These are phyloP conservation scores for Chaetothyriales sp. DNA, from an alignment of 2,329 filamentous ascomycete species.

Conservation along the genomic window DNA sequence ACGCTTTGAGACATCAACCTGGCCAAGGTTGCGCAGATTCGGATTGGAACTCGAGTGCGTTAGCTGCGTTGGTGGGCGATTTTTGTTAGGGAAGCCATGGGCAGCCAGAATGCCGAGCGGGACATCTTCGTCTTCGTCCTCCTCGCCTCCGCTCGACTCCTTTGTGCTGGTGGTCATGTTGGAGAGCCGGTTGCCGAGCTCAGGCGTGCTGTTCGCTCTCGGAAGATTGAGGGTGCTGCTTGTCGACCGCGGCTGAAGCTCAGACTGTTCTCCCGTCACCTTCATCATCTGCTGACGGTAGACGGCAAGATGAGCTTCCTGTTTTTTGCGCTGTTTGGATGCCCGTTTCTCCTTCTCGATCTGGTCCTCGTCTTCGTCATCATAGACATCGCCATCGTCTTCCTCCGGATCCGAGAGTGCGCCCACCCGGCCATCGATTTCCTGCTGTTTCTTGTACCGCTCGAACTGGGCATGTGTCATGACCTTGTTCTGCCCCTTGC, in stretches of 20 bases:
- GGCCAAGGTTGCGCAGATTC: constrained; percentile 36
- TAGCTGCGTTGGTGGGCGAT: constrained; percentile 55
- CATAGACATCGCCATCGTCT: constrained; percentile 48
- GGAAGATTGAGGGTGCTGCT: constrained; percentile 5
- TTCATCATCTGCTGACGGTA: constrained; percentile 97
- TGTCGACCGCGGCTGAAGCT: constrained; percentile 37
- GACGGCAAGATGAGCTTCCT: constrained; percentile 77
- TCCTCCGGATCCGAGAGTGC: constrained; percentile 35
- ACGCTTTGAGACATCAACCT: constrained; percentile 37
- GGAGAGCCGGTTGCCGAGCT: constrained; percentile 23
- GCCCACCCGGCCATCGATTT: constrained; percentile 50
- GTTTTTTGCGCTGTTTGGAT: constrained; percentile 65
- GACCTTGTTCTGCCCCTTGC: constrained; percentile 47
- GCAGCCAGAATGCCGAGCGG: constrained; percentile 74
- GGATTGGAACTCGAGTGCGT: constrained; percentile 53
- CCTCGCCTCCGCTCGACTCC: constrained; percentile 27
- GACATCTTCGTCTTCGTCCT: constrained; percentile 74
- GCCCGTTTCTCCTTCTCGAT: constrained; percentile 57
- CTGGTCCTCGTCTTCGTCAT: constrained; percentile 66
- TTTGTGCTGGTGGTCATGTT: constrained; percentile 22
- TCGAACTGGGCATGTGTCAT: constrained; percentile 88
- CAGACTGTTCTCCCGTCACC: constrained; percentile 59
- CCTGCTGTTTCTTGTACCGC: constrained; percentile 51
- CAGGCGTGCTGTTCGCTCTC: constrained; percentile 6
- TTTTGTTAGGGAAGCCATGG: constrained; percentile 72